Conservation (phyloP, 2,329 filamentous ascomycete genomes). For the Trichoderma gracile region DNA sequence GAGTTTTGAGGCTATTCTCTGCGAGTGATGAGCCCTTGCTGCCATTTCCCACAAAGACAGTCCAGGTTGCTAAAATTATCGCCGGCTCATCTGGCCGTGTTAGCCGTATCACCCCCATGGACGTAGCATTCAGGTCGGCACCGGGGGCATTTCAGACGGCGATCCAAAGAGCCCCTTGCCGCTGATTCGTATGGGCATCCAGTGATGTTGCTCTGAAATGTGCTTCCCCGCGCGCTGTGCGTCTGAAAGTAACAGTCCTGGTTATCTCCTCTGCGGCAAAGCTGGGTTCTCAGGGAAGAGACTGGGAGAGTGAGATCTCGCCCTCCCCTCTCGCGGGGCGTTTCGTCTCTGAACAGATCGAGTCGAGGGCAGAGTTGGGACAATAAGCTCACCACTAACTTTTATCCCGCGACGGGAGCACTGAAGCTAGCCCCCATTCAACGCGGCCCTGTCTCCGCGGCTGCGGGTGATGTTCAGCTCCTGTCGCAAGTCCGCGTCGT, state of each 20-base stretch:
- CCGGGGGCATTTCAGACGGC: background rate
- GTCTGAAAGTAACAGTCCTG: background rate
- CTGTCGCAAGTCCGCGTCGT: background rate
- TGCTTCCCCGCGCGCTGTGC: conserved; percentile 6
- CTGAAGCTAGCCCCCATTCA: background rate
- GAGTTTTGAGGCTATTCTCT: conserved; percentile 2
- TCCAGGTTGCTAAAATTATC: conserved; percentile 14
- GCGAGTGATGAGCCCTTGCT: background rate
- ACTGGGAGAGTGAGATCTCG: background rate
- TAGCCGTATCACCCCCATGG: background rate
- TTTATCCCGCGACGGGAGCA: background rate
- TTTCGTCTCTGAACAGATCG: background rate
- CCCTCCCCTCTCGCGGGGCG: background rate
- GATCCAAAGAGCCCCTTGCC: background rate
- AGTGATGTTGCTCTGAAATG: background rate
- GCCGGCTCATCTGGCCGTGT: conserved; percentile 2
- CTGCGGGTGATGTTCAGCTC: conserved; percentile 1
- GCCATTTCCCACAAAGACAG: background rate
- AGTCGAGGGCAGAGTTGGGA: background rate
- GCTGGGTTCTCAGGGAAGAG: background rate
- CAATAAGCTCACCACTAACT: background rate
- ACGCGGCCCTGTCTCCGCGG: background rate
- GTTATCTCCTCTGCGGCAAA: conserved; percentile 1
- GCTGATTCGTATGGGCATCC: background rate
- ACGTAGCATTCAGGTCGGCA: background rate